A percentile compares a stretch with the other conserved stretches of the same genome.
Evolutionary conservation across 1,284 basidiomycete species (phyloP).

Genomic region (Trichosporon faecale): DNA sequence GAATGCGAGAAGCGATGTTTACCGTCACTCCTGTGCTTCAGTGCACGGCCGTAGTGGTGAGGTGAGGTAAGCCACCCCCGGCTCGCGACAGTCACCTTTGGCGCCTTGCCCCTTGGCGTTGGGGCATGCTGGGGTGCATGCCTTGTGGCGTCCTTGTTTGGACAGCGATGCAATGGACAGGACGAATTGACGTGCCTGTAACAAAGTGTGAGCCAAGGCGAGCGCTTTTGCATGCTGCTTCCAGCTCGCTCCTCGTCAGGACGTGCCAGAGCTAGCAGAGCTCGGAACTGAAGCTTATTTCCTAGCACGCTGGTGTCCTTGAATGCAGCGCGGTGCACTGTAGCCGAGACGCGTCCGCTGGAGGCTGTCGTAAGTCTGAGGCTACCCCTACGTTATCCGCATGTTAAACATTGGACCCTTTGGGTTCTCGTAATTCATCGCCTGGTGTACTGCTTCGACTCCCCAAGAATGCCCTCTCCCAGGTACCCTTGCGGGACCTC

Average conservation of each 20-base stretch:
- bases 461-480: neutral
- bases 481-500: constrained; percentile 7
- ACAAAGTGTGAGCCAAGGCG: neutral
- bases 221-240: neutral
- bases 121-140: neutral
- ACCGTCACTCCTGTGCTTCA: neutral
- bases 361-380: neutral
- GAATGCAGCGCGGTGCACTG: neutral
- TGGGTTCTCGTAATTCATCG: neutral
- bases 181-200: neutral
- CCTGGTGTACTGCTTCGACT: neutral
- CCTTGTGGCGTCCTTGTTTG: neutral
- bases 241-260: neutral
- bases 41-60: neutral
- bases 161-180: neutral
- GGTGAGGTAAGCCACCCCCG: neutral
- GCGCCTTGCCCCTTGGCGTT: neutral
- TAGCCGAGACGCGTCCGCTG: neutral
- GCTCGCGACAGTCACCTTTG: neutral
- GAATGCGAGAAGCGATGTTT: neutral
- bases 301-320: neutral
- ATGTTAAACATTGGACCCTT: neutral
- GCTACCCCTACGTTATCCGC: neutral
- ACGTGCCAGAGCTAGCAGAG: neutral
- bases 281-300: constrained; percentile 10